Evolutionary conservation across 1,284 basidiomycete species (phyloP), one percentile per base, ranked within the genome.

Genomic region (Stereum hirsutum): DNA sequence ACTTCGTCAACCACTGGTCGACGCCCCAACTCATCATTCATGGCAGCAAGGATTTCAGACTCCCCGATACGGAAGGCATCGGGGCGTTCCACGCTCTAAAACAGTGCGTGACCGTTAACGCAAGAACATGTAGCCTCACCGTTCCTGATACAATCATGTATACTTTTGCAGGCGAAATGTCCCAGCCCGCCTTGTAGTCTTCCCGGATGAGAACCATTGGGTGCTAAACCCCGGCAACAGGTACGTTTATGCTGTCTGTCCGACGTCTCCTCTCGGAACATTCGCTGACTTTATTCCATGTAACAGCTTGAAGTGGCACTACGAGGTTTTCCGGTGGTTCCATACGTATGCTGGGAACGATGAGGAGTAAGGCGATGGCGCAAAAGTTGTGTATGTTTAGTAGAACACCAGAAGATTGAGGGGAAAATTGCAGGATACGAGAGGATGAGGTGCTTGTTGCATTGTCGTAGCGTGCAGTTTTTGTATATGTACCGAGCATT

Each of bases 151-250:
- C 40, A 57, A 45, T 56, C 12, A 55, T 49, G 32, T 49, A 55
- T 14, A 59, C 35, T 34, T 44, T 44, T 49, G 40, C 47, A 89
- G 89, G 52, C 75, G 71, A 41, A 79, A 77, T 11, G 65, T 96
- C 24, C 86, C 87, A 5, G 86, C 79, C 49, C 77, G 93, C 40
- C 71, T 96, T 39, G 75, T 96, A 8, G 80, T 93, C 52, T 96
- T 96, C 74, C 88, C 88, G 0, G 82, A 90, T 54, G 93, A 96
- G 68, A 95, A 95, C 55, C 92, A 95, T 60, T 94, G 89, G 89
- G 87, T 89, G 8, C 52, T 85, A 46, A 75, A 86, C 45, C 81
- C 81, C 49, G 80, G 79, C 42, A 89, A 89, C 54, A 85, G 75
- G 76, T 77, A 25, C 25, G 19, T 6, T 5, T 21, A 28, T 27